Conservation (phyloP, 805 yeast genomes). For the Schwanniomyces sp. region DNA sequence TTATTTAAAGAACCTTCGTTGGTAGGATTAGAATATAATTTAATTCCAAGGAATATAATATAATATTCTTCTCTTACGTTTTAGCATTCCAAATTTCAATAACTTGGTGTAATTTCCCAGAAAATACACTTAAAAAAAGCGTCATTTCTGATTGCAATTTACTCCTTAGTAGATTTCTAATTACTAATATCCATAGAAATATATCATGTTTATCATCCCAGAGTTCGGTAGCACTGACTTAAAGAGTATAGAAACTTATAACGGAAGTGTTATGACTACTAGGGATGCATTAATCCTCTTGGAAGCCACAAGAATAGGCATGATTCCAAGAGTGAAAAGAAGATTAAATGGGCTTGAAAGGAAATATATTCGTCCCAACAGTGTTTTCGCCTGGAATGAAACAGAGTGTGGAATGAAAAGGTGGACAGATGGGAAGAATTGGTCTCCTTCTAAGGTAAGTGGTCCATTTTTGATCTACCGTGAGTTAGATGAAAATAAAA, state of each 20-base stretch:
- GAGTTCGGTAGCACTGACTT: slow-evolving; percentile 5
- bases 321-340: slow-evolving; percentile 58
- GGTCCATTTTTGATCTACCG: slow-evolving; percentile 43
- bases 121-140: not conserved
- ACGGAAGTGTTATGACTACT: slow-evolving; percentile 56
- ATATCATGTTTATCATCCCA: slow-evolving; percentile 6
- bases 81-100: too few species aligned
- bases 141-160: not conserved
- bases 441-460: slow-evolving; percentile 69
- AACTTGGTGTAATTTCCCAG: too few species aligned
- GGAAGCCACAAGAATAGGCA: slow-evolving; percentile 60
- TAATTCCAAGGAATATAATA: too few species aligned
- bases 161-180: too few species aligned
- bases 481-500: slow-evolving; percentile 49
- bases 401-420: slow-evolving; percentile 67
- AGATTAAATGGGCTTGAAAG: slow-evolving; percentile 60
- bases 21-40: too few species aligned
- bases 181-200: too few species aligned
- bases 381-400: slow-evolving; percentile 73
- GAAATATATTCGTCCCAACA: slow-evolving; percentile 55
- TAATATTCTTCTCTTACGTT: too few species aligned
- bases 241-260: slow-evolving; percentile 40
- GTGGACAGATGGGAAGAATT: slow-evolving; percentile 76
- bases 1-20: not conserved
- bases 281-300: slow-evolving; percentile 63